Conservation (phyloP, 2,329 filamentous ascomycete species). For the Fusarium napiforme region DNA sequence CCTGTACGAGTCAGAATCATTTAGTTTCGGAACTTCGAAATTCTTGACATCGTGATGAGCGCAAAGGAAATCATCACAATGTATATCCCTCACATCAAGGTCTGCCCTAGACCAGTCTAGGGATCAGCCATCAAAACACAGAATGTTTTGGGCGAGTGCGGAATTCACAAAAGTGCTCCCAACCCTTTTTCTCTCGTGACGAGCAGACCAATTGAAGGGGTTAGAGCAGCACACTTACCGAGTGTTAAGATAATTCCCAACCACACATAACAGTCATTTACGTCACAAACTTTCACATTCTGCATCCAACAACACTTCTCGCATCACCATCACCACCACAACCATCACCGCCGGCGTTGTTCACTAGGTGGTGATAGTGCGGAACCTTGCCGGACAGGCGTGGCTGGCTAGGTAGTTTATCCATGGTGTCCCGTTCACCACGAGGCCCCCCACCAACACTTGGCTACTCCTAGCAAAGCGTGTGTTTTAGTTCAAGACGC, state of each 20-base stretch:
- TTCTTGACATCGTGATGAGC: conserved; percentile 34
- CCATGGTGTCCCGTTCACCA: conserved; percentile 40
- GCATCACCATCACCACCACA: conserved; percentile 23
- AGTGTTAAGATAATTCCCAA: conserved; percentile 23
- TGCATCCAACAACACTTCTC: conserved; percentile 29
- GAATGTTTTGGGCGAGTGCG: conserved; percentile 17
- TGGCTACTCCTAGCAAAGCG: conserved; percentile 26
- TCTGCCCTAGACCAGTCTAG: conserved; percentile 28
- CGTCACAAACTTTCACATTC: conserved; percentile 33
- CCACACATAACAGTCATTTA: conserved; percentile 33
- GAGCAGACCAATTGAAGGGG: conserved; percentile 30
- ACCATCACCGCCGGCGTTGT: conserved; percentile 13
- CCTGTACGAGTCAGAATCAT: conserved; percentile 42
- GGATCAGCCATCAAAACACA: conserved; percentile 36
- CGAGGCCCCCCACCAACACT: conserved; percentile 40
- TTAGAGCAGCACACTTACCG: conserved; percentile 29
- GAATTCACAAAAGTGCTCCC: conserved; percentile 34
- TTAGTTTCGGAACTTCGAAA: conserved; percentile 40
- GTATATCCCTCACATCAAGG: conserved; percentile 23
- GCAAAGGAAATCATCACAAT: conserved; percentile 15
- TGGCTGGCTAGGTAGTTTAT: conserved; percentile 13
- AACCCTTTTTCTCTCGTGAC: conserved; percentile 28
- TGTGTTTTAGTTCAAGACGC: conserved; percentile 37
- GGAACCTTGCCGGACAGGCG: conserved; percentile 41
- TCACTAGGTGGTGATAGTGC: conserved; percentile 30